phyloP scores from a whole-genome alignment of 1,284 basidiomycete species.

The Cutaneotrichosporon cyanovorans region DNA sequence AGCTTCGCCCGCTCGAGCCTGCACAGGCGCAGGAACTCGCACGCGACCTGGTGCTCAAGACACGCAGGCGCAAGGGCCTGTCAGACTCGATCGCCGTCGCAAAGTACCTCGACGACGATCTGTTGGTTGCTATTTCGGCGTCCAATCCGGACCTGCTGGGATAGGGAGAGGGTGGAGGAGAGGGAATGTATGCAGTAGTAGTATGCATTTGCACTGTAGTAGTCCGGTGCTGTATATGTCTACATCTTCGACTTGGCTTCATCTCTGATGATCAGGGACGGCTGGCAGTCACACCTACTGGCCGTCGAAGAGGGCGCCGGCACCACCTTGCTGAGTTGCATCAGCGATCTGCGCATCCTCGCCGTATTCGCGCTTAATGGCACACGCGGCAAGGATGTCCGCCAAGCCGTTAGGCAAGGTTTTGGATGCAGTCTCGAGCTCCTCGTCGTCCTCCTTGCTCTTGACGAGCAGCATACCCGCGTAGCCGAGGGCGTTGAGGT shows the following conservation, averaged over 20 bases:
- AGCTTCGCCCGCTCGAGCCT: conserved; percentile 90
- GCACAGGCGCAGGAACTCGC: conserved; percentile 89
- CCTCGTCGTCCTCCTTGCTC: conserved; percentile 65
- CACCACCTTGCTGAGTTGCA: conserved; percentile 19
- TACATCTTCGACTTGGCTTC: neutral
- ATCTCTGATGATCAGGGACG: neutral
- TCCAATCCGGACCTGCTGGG: conserved; percentile 83
- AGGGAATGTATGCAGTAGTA: neutral
- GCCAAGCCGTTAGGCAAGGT: conserved; percentile 28
- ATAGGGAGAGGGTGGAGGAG: conserved; percentile 17
- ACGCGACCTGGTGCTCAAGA: conserved; percentile 90
- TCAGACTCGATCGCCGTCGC: conserved; percentile 89
- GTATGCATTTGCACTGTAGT: neutral
- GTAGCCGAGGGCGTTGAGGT: conserved; percentile 76
- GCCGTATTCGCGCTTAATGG: conserved; percentile 35
- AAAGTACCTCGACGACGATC: conserved; percentile 86
- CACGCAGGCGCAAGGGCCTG: conserved; percentile 86
- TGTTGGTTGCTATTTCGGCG: conserved; percentile 67
- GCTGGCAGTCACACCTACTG: neutral
- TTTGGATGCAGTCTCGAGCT: conserved; percentile 48
- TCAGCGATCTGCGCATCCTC: conserved; percentile 34
- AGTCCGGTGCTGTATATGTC: no score
- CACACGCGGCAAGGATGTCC: conserved; percentile 33
- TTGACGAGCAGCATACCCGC: conserved; percentile 77
- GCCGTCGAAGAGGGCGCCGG: conserved; percentile 1